Conservation (phyloP, 1,284 basidiomycete genomes). For the Irpex sp. region DNA sequence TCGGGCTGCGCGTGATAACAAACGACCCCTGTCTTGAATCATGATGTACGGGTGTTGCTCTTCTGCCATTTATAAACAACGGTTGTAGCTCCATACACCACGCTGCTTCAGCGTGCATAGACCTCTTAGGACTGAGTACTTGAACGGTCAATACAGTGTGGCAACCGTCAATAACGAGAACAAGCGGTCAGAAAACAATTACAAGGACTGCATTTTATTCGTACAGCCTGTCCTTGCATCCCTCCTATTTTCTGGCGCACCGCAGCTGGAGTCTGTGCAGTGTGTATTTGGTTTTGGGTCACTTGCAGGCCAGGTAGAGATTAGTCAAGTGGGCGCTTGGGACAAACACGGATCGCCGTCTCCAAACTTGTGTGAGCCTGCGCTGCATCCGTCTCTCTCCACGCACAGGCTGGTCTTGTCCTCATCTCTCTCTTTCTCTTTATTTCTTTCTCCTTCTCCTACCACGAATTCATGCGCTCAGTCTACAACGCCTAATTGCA, state of each 20-base stretch:
- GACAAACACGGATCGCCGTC: not conserved
- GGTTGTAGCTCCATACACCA: too few species aligned
- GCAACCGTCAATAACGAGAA: not conserved
- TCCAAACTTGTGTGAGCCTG: not conserved
- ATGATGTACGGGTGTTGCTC: too few species aligned
- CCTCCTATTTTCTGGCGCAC: not conserved
- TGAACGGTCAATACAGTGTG: not conserved
- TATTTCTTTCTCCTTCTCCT: not conserved
- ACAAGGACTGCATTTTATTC: not conserved
- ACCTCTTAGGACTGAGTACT: not conserved
- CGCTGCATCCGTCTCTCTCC: not conserved
- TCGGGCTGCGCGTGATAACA: too few species aligned
- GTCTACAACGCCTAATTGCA: not conserved
- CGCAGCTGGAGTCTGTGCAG: not conserved
- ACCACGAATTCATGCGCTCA: not conserved
- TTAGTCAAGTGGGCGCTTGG: not conserved
- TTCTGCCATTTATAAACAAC: too few species aligned
- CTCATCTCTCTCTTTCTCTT: not conserved
- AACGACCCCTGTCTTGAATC: too few species aligned
- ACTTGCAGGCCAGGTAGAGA: not conserved
- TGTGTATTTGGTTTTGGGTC: not conserved
- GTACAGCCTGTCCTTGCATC: not conserved
- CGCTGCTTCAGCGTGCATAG: too few species aligned
- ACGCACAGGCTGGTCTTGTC: not conserved
- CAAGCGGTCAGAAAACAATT: not conserved